Evolutionary conservation across 352 stramenopile genomes (phyloP).

Genomic region (Blastocystis sp.): DNA sequence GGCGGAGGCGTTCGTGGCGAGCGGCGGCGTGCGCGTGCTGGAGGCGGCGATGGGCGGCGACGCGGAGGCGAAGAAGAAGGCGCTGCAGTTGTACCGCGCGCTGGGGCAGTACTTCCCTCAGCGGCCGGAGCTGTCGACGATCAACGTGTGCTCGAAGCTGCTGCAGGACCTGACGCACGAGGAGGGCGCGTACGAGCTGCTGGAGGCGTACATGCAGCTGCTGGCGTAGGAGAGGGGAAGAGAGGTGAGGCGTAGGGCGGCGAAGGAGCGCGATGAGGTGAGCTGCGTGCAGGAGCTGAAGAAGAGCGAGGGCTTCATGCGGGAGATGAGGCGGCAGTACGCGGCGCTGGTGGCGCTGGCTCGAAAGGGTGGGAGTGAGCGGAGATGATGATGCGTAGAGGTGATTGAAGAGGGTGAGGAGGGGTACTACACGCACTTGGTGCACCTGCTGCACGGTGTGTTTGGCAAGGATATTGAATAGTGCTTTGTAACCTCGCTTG

Average conservation of each 20-base stretch:
- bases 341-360: background rate
- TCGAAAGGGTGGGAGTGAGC: background rate
- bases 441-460: slow-evolving; percentile 25
- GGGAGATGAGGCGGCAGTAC: slow-evolving; percentile 1
- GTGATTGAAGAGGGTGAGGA: slow-evolving; percentile 43
- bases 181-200: background rate
- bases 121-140: slow-evolving; percentile 17
- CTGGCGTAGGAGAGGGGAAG: background rate
- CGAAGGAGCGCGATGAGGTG: slow-evolving; percentile 15
- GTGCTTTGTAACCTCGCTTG: background rate
- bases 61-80: slow-evolving; percentile 14
- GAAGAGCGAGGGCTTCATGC: slow-evolving; percentile 40
- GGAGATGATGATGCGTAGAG: slow-evolving; percentile 1
- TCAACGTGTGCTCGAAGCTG: slow-evolving; percentile 40
- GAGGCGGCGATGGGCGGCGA: slow-evolving; percentile 5
- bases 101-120: background rate
- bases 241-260: background rate
- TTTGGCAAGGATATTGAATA: slow-evolving; percentile 32
- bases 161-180: slow-evolving; percentile 22
- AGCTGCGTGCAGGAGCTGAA: slow-evolving; percentile 33
- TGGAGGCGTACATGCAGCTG: slow-evolving; percentile 45
- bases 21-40: background rate
- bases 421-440: slow-evolving; percentile 41
- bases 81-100: slow-evolving; percentile 22
- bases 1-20: slow-evolving; percentile 4